Base-by-base conservation (phyloP, 352 stramenopile genomes). In the Elongisporangium prolatum region DNA sequence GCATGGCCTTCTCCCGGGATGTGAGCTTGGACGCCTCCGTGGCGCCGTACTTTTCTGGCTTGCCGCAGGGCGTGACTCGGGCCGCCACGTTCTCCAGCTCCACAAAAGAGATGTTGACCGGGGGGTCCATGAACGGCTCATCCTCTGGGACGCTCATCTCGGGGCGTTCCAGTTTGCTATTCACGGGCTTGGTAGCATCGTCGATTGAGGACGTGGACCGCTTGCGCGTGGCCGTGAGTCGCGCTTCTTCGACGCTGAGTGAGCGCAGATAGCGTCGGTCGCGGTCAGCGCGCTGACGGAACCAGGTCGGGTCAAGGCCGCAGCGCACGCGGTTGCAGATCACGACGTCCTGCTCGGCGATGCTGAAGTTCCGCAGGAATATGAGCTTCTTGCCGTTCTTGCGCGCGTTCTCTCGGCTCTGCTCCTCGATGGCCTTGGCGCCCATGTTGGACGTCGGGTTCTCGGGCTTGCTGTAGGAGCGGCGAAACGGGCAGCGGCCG, bases 291-390 rank as follows among this genome's bases (percentile, higher is more conserved):
- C 76, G 71, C 52, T 71, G 69, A 21, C 69, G 71, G 54, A 88
- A 68, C 55, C 60, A 71, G 22, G 58, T 63, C 3, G 78, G 78
- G 59, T 82, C 75, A 1, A 84, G 61, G 57, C 75, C 75, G 56
- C 69, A 80, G 57, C 78, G 78, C 54, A 86, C 75, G 56, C 78
- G 77, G 68, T 88, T 88, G 67, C 78, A 88, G 64, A 88, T 71
- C 44, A 88, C 78, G 49, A 88, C 68, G 64, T 88, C 75, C 61
- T 86, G 59, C 57, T 88, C 78, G 56, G 73, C 53, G 28, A 88
- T 74, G 57, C 75, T 88, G 52, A 88, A 86, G 55, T 84, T 79
- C 54, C 75, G 78, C 54, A 88, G 68, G 20, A 88, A 67, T 11
- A 84, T 57, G 21, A 88, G 72, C 48, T 81, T 84, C 64, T 79